Conservation (phyloP, 179 eudicot genomes). For the Patellifolia procumbens region DNA sequence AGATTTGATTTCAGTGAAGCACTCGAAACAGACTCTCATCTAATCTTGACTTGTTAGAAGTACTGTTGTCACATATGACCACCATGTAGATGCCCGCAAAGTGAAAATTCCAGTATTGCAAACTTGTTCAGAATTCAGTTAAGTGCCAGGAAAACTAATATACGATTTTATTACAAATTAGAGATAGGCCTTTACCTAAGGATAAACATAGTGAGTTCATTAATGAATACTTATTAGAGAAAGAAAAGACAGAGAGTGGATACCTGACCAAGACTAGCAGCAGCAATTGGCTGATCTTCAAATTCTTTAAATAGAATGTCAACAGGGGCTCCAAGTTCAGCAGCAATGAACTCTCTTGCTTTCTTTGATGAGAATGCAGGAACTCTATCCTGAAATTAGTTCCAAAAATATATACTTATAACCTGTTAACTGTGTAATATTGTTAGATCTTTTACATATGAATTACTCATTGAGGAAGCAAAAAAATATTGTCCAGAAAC, state of each 20-base stretch:
- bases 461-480: not conserved
- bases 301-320: slow-evolving; percentile 72
- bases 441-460: not conserved
- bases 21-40: not conserved
- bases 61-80: not conserved
- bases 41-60: not conserved
- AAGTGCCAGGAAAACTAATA: not conserved
- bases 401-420: slow-evolving; percentile 8
- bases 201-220: not conserved
- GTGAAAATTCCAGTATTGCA: not conserved
- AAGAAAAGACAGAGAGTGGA: slow-evolving; percentile 24
- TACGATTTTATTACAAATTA: not conserved
- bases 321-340: slow-evolving; percentile 92
- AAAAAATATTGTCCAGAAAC: not conserved
- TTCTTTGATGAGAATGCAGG: slow-evolving; percentile 92
- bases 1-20: slow-evolving; percentile 4
- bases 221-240: not conserved
- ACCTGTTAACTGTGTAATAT: not conserved
- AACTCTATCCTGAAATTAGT: slow-evolving; percentile 76
- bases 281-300: slow-evolving; percentile 94
- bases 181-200: not conserved
- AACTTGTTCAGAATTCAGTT: not conserved
- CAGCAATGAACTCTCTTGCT: slow-evolving; percentile 66
- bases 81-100: no score
- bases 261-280: slow-evolving; percentile 99